Conservation (phyloP, 805 yeast species). For the Myxozyma melibiosi region DNA sequence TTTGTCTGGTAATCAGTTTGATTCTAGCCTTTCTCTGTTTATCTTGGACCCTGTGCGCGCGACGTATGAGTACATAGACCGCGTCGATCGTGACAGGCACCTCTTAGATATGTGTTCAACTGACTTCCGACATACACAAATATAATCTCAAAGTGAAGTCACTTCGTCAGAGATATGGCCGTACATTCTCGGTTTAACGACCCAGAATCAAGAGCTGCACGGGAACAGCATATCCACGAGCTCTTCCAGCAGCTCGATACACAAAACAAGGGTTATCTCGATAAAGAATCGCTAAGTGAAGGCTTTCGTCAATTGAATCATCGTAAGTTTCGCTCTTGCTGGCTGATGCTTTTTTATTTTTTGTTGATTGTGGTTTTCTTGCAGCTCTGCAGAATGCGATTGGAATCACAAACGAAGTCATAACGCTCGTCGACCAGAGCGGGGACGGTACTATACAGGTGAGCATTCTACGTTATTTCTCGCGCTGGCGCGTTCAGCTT, state of each 20-base stretch:
- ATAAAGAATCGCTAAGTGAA: conserved; percentile 43
- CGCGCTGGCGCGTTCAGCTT: background rate
- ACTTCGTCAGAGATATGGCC: background rate
- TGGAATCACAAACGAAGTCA: conserved; percentile 21
- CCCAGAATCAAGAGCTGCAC: conserved; percentile 10
- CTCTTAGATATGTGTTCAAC: too few relatives aligned
- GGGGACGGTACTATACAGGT: conserved; percentile 32
- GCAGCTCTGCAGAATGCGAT: conserved; percentile 31
- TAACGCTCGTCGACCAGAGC: conserved; percentile 21
- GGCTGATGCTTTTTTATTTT: background rate
- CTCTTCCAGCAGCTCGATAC: conserved; percentile 52
- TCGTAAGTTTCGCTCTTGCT: conserved; percentile 56
- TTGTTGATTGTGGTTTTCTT: conserved; percentile 27
- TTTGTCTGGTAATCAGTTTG: too few relatives aligned
- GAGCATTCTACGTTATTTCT: background rate
- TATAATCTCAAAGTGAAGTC: too few relatives aligned
- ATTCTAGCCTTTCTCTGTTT: too few relatives aligned
- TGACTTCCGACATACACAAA: too few relatives aligned
- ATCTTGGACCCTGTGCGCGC: too few relatives aligned
- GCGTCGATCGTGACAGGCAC: background rate
- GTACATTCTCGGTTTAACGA: background rate
- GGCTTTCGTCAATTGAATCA: conserved; percentile 52
- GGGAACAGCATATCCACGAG: conserved; percentile 44
- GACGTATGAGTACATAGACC: background rate
- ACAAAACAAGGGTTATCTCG: conserved; percentile 44